phyloP scores from a whole-genome alignment of 2,329 filamentous ascomycete genomes.

The Hawksworthiomyces lignivorus region DNA sequence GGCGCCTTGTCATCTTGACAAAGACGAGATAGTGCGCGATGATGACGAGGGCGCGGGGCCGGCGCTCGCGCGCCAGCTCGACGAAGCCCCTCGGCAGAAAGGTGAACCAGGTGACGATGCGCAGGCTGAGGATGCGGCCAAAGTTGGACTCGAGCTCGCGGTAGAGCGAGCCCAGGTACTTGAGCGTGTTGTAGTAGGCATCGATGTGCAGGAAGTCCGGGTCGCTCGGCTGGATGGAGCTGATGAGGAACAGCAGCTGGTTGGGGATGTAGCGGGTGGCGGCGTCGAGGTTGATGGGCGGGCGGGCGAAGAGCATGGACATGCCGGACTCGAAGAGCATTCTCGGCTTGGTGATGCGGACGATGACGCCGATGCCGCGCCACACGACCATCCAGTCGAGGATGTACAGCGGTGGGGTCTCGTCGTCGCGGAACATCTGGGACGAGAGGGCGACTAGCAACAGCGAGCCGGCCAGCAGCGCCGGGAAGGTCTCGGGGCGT shows the following conservation, averaged over 20 bases:
- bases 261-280: slow-evolving; percentile 35
- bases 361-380: slow-evolving; percentile 44
- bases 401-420: slow-evolving; percentile 38
- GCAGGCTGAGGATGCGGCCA: slow-evolving; percentile 36
- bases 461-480: slow-evolving; percentile 44
- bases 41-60: slow-evolving; percentile 42
- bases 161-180: slow-evolving; percentile 45
- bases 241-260: slow-evolving; percentile 42
- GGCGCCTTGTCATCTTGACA: slow-evolving; percentile 30
- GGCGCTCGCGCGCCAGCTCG: slow-evolving; percentile 31
- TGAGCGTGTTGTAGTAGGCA: slow-evolving; percentile 38
- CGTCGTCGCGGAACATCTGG: slow-evolving; percentile 41
- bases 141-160: slow-evolving; percentile 36
- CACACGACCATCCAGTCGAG: slow-evolving; percentile 50
- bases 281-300: slow-evolving; percentile 37
- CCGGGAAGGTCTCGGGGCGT: slow-evolving; percentile 37
- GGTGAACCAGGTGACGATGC: slow-evolving; percentile 46
- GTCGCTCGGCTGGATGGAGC: slow-evolving; percentile 35
- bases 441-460: slow-evolving; percentile 44
- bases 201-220: slow-evolving; percentile 31
- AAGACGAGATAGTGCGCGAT: slow-evolving; percentile 46
- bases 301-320: slow-evolving; percentile 40
- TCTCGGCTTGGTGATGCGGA: slow-evolving; percentile 29
- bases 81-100: slow-evolving; percentile 39
- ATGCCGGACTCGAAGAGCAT: slow-evolving; percentile 34